Base-by-base conservation (phyloP, 306 rosid genomes). In the Aeschynomene evenia region DNA sequence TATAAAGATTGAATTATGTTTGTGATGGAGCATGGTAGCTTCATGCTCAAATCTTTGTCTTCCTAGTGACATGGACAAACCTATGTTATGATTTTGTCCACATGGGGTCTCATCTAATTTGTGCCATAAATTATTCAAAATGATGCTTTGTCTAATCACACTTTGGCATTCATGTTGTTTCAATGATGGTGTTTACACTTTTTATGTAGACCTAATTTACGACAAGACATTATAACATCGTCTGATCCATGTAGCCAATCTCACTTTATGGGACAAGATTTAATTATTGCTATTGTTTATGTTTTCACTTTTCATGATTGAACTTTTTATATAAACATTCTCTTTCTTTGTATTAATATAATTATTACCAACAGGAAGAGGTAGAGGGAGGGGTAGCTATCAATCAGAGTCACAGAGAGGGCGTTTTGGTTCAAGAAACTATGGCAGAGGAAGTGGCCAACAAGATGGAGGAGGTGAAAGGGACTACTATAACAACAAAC, bases 311-410 rank as follows among this genome's bases (percentile, higher is more conserved):
- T 19, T n/a, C 23, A 63, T 33, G 6, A 14, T 3, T 26, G 16
- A 51, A 37, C 24, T 54, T 28, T 45, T 29, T 10, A 14, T 21
- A 4, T n/a, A 72, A 9, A 4, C 36, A 43, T 43, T 55, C 39
- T 73, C 19, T 34, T 24, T 34, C 49, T n/a, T n/a, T n/a, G n/a
- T n/a, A n/a, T n/a, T n/a, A n/a, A n/a, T n/a, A n/a, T n/a, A n/a
- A n/a, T n/a, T 7, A 45, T 68, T 63, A 24, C 79, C 43, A 68
- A 52, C 84, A 89, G 96, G 92, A 67, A 83, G 96, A 83, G 92
- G 96, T 63, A 86, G 90, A 79, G 92, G 90, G 63, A 85, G 88
- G 78, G 81, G 73, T 24, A 61, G 77, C 80, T 85, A 85, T 72
- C 92, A 86, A 54, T 15, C 73, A 65, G 92, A 89, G 16, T 72